Evolutionary conservation across 2,329 filamentous ascomycete genomes (phyloP).

Genomic region (Alternaria triticimaculans): DNA sequence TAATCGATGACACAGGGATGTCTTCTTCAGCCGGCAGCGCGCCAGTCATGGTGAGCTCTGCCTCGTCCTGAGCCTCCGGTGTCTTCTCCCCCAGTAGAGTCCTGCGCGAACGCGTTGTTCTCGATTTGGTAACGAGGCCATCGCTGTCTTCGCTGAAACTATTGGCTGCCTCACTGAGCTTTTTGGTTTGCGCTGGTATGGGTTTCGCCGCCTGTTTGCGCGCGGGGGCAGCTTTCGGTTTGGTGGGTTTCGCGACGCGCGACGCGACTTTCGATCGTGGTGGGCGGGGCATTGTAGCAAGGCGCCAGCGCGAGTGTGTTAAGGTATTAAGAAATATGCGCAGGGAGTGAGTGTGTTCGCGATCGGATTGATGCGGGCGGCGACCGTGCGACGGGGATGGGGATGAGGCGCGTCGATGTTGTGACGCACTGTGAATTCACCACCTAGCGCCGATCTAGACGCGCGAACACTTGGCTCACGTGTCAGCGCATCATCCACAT

Average conservation of each 20-base stretch:
- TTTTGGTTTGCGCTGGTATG: conserved; percentile 22
- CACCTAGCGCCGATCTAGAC: conserved; percentile 14
- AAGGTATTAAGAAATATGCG: conserved; percentile 1
- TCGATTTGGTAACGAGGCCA: conserved; percentile 41
- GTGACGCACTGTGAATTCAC: conserved; percentile 22
- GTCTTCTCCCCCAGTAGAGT: conserved; percentile 27
- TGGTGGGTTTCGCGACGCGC: conserved; percentile 36
- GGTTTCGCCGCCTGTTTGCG: conserved; percentile 27
- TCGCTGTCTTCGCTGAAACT: conserved; percentile 48
- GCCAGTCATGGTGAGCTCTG: conserved; percentile 46
- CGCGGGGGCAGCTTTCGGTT: conserved; percentile 25
- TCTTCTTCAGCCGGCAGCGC: conserved; percentile 35
- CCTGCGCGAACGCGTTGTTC: conserved; percentile 26
- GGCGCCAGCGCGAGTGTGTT: neutral
- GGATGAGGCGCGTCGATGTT: conserved; percentile 19
- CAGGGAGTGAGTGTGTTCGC: conserved; percentile 11
- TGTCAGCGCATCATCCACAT: neutral
- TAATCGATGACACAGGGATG: conserved; percentile 3
- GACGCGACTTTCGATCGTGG: conserved; percentile 47
- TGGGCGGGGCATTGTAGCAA: conserved; percentile 45
- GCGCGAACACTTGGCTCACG: conserved; percentile 19
- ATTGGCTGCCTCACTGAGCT: conserved; percentile 20
- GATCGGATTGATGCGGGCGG: conserved; percentile 1
- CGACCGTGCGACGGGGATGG: conserved; percentile 10
- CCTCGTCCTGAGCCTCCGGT: conserved; percentile 26